These are phyloP conservation scores for Scenedesmus sp. DNA, from an alignment of 163 green algal genomes.

Conservation along the genomic window DNA sequence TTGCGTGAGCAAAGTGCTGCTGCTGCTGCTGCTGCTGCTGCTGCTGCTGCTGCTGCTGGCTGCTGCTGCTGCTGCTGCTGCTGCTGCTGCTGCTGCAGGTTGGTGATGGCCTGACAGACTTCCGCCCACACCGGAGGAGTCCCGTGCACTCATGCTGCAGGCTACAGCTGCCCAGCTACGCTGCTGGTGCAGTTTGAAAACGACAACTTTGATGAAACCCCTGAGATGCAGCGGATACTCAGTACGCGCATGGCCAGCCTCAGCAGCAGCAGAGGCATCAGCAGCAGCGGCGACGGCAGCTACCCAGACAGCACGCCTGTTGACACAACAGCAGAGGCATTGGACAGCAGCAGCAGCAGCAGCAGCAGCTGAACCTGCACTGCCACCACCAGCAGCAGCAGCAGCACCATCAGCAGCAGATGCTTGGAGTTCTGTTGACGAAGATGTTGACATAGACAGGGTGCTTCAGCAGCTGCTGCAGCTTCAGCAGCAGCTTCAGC, in stretches of 20 bases:
- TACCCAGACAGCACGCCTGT: neutral
- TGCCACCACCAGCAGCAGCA: neutral
- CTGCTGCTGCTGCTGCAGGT: constrained; percentile 64
- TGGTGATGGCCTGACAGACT: constrained; percentile 76
- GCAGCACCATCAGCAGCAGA: neutral
- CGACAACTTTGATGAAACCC: constrained; percentile 86
- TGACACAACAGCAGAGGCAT: neutral
- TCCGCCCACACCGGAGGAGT: constrained; percentile 78
- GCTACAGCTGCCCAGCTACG: constrained; percentile 72
- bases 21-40: neutral
- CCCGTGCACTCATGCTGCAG: constrained; percentile 60
- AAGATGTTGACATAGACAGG: constrained; percentile 32
- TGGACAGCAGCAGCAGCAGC: neutral
- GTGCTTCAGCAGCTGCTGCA: constrained; percentile 26
- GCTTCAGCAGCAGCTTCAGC: constrained; percentile 15
- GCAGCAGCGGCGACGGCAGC: no score
- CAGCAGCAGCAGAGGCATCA: neutral
- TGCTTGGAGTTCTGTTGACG: constrained; percentile 41
- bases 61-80: neutral
- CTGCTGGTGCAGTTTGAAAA: constrained; percentile 82
- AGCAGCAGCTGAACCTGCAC: neutral
- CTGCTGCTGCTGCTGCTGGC: neutral
- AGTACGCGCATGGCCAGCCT: neutral
- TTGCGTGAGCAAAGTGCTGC: no score
- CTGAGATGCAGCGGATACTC: constrained; percentile 71